Conservation (phyloP, 2,329 filamentous ascomycete genomes). For the Monosporascus sp. region DNA sequence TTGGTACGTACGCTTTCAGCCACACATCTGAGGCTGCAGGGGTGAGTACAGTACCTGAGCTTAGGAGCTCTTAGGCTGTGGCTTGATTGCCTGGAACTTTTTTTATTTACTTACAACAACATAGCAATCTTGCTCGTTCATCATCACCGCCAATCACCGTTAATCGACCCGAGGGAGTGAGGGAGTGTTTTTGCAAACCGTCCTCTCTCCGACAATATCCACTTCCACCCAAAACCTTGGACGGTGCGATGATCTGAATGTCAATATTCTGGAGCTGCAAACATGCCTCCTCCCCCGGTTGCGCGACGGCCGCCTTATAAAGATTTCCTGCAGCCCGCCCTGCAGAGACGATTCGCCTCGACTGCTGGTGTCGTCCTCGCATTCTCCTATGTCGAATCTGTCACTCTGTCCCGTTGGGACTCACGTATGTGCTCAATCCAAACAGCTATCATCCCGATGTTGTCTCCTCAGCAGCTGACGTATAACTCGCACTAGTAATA, state of each 20-base stretch:
- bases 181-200: conserved; percentile 10
- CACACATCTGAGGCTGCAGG: too few relatives aligned
- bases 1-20: too few relatives aligned
- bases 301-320: conserved; percentile 64
- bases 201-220: conserved; percentile 1
- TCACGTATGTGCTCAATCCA: conserved; percentile 51
- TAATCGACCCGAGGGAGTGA: background rate
- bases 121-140: conserved; percentile 7
- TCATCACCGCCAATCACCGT: background rate
- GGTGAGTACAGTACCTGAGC: background rate
- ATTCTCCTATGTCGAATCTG: conserved; percentile 67
- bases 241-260: conserved; percentile 14
- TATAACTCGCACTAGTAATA: conserved; percentile 48
- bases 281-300: conserved; percentile 47
- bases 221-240: background rate
- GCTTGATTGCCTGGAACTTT: conserved; percentile 9
- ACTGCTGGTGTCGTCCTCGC: conserved; percentile 65
- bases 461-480: background rate
- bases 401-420: conserved; percentile 64
- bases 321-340: conserved; percentile 82
- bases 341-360: conserved; percentile 81
- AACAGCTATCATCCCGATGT: background rate
- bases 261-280: conserved; percentile 40
- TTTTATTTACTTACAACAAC: conserved; percentile 21
- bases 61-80: conserved; percentile 4